These are phyloP conservation scores for Puccinia triticina DNA, from an alignment of 1,284 basidiomycete species.

Conservation along the genomic window DNA sequence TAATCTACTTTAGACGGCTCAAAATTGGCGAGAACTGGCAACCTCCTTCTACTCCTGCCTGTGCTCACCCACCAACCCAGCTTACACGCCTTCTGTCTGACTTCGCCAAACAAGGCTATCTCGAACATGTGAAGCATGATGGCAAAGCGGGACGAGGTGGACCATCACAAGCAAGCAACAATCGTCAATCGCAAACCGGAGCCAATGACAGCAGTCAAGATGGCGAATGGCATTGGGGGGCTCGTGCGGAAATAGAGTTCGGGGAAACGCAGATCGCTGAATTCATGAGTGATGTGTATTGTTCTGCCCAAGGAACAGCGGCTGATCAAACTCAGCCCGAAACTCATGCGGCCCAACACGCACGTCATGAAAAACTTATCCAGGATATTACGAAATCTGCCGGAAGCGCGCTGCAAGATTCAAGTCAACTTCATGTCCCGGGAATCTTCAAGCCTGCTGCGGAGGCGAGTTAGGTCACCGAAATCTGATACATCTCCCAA, in stretches of 20 bases:
- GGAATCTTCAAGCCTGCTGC: neutral
- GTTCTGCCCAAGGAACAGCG: constrained; percentile 12
- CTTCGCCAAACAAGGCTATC: constrained; percentile 42
- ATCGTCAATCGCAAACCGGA: constrained; percentile 47
- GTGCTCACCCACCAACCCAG: constrained; percentile 8
- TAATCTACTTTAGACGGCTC: constrained; percentile 39
- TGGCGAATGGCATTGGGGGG: constrained; percentile 49
- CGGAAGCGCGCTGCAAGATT: constrained; percentile 42
- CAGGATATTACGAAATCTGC: constrained; percentile 44
- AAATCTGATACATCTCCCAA: neutral
- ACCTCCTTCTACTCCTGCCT: constrained; percentile 43
- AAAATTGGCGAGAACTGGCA: constrained; percentile 39
- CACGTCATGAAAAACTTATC: constrained; percentile 27
- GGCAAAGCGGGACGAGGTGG: constrained; percentile 10
- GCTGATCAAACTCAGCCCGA: constrained; percentile 4
- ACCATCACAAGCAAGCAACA: constrained; percentile 19
- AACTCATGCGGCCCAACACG: neutral
- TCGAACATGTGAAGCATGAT: constrained; percentile 23
- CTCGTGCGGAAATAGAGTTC: constrained; percentile 51
- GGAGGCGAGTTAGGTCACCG: neutral
- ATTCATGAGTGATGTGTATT: constrained; percentile 50
- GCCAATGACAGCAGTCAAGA: constrained; percentile 26
- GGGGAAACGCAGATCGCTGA: constrained; percentile 48
- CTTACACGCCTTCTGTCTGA: constrained; percentile 4
- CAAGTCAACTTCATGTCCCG: constrained; percentile 14